phyloP scores from a whole-genome alignment of 2,329 filamentous ascomycete species.

The Apiospora koreana region DNA sequence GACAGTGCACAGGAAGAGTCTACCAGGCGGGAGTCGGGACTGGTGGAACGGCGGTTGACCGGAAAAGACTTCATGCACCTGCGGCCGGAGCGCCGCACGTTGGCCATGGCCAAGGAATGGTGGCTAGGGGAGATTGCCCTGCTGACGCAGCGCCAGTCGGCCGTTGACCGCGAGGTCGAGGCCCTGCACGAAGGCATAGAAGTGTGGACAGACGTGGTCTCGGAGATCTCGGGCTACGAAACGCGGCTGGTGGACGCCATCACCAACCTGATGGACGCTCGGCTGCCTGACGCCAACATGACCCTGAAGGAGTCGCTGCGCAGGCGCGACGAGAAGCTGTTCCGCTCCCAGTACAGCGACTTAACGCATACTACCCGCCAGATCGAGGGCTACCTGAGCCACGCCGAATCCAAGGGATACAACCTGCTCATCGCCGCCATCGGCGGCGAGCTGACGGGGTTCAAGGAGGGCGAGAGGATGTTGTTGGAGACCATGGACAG shows the following conservation, averaged over 20 bases:
- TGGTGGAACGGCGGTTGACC: slow-evolving; percentile 16
- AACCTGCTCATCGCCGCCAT: slow-evolving; percentile 75
- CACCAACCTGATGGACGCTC: slow-evolving; percentile 12
- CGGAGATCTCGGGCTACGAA: slow-evolving; percentile 66
- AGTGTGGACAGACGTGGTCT: slow-evolving; percentile 66
- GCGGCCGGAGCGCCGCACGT: slow-evolving; percentile 64
- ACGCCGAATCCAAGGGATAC: slow-evolving; percentile 66
- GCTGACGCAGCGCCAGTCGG: slow-evolving; percentile 54
- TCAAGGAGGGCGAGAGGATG: slow-evolving; percentile 60
- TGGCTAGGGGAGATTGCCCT: slow-evolving; percentile 65
- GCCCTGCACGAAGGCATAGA: slow-evolving; percentile 68
- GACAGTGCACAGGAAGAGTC: slow-evolving; percentile 20
- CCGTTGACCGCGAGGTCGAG: slow-evolving; percentile 60
- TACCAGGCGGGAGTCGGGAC: too few relatives aligned
- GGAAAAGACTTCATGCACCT: slow-evolving; percentile 57
- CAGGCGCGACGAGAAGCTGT: slow-evolving; percentile 38
- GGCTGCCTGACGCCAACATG: neutral
- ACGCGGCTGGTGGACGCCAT: slow-evolving; percentile 29
- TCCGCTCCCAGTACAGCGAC: slow-evolving; percentile 49
- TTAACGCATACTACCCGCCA: slow-evolving; percentile 58
- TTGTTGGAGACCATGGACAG: slow-evolving; percentile 38
- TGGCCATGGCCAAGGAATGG: slow-evolving; percentile 71
- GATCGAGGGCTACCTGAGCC: slow-evolving; percentile 54
- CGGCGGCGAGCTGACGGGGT: slow-evolving; percentile 71
- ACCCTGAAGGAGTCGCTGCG: slow-evolving; percentile 31